Evolutionary conservation across 176 grass and related monocot genomes (phyloP).

Genomic region (Eleusine coracana): DNA sequence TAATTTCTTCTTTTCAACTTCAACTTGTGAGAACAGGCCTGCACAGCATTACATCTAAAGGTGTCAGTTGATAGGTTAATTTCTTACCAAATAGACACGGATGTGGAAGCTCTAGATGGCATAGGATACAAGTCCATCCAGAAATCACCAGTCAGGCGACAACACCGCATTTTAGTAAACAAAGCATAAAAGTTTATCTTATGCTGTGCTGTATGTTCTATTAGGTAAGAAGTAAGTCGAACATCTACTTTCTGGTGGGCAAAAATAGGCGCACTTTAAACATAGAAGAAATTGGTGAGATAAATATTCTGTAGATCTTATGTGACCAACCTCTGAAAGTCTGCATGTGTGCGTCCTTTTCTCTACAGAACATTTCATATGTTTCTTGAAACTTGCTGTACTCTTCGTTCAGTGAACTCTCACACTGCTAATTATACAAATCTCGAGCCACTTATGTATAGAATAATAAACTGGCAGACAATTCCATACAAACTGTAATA

Average conservation of each 20-base stretch:
- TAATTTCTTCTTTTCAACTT: conserved; percentile 81
- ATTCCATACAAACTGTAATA: conserved; percentile 30
- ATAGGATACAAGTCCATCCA: conserved; percentile 8
- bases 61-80: conserved; percentile 16
- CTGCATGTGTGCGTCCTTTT: conserved; percentile 72
- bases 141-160: not conserved
- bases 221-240: not conserved
- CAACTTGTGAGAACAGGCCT: conserved; percentile 76
- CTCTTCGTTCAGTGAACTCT: conserved; percentile 75
- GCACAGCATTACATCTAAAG: conserved; percentile 30
- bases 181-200: not conserved
- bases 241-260: not conserved
- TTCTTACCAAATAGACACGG: not conserved
- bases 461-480: not conserved
- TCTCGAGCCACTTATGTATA: conserved; percentile 9
- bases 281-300: not conserved
- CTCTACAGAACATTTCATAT: conserved; percentile 69
- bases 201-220: not conserved
- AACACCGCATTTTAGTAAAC: not conserved
- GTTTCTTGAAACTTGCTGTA: conserved; percentile 81
- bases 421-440: conserved; percentile 62
- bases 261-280: not conserved
- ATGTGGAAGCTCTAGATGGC: not conserved
- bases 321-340: conserved; percentile 69
- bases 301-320: conserved; percentile 14